A percentile compares a stretch with the other conserved stretches of the same genome.
Conservation (phyloP, 2,329 filamentous ascomycete species). For the Cordyceps fumosorosea region DNA sequence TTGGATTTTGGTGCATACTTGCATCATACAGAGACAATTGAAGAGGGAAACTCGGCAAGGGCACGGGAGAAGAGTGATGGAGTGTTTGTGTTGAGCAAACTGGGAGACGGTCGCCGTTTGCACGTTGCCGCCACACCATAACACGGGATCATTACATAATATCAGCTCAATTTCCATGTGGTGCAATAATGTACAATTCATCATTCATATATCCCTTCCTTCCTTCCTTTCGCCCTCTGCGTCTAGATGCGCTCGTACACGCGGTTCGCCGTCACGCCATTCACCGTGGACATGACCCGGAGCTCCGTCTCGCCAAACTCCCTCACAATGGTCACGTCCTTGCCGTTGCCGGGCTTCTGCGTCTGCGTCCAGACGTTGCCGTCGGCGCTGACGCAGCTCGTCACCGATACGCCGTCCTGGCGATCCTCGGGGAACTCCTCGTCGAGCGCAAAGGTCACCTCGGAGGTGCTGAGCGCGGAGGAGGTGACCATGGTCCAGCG, state of each 20-base stretch:
- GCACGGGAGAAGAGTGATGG: no score
- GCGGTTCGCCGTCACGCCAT: constrained; percentile 1
- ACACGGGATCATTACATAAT: no score
- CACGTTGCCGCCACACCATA: no score
- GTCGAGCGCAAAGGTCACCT: constrained; percentile 5
- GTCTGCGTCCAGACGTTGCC: constrained; percentile 11
- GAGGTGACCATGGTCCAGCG: constrained; percentile 9
- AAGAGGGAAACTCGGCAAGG: no score
- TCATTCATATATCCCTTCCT: neutral
- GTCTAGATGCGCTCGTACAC: constrained; percentile 10
- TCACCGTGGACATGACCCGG: constrained; percentile 2
- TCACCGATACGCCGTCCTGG: constrained; percentile 14
- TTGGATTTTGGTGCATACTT: no score
- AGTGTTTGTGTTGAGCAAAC: no score
- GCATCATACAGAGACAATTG: no score
- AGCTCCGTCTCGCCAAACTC: constrained; percentile 10
- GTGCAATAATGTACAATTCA: constrained; percentile 4
- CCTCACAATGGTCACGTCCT: constrained; percentile 6
- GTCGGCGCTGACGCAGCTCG: constrained; percentile 9
- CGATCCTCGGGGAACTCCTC: constrained; percentile 10
- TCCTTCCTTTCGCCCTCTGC: neutral
- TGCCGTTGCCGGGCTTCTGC: constrained; percentile 12
- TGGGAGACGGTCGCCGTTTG: no score
- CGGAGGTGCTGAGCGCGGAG: constrained; percentile 10
- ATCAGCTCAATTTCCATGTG: neutral